Evolutionary conservation across 768 basidiomycete species (phyloP), one percentile per base, ranked within the genome.

Genomic region (Boletus tomentosulus): DNA sequence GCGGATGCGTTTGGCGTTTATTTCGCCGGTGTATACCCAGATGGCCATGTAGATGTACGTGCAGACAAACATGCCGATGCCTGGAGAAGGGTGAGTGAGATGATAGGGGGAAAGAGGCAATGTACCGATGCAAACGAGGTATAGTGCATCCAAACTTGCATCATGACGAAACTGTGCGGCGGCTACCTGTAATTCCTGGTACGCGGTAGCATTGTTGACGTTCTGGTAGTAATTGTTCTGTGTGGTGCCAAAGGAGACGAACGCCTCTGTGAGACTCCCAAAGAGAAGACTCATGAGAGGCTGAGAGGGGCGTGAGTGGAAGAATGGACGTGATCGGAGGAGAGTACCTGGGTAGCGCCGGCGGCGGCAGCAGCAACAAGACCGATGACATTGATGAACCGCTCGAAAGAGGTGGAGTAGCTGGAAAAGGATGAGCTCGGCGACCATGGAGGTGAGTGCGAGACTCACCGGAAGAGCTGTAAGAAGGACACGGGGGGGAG

Each of bases 231-330:
- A 65, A 15, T 16, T 1, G 4, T 7, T 25, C 3, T 61, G 13
- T 1, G 56, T 53, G 0, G 27, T 53, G 6, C 73, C 72, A 61
- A 92, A 92, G 9, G 58, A 49, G 62, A 92, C 86, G 70, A 92
- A 92, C 34, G 77, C 71, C 60, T 89, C 79, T 0, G 87, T 87
- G 46, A 95, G 81, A 46, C 82, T 82, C 38, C 92, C 93, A 67
- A 97, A 96, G 37, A 97, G 78, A 51, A 97, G 72, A 58, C 83
- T 83, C 87, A 91, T 88, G 42, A 89, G 74, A 5, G 87, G 87
- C 84, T 88, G 22, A 33, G 25, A 12, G 3, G 41, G 2, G 24
- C 3, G 44, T 57, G 42, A 61, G 58, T n/a, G 1, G 19, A 33
- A 3, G 19, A 22, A 39, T 6, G 43, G 42, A 45, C 38, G 27